Percentiles rank a stretch among this genome's conserved stretches.
Evolutionary conservation across 1,284 basidiomycete species (phyloP).

Genomic region (Papiliotrema flavescens): DNA sequence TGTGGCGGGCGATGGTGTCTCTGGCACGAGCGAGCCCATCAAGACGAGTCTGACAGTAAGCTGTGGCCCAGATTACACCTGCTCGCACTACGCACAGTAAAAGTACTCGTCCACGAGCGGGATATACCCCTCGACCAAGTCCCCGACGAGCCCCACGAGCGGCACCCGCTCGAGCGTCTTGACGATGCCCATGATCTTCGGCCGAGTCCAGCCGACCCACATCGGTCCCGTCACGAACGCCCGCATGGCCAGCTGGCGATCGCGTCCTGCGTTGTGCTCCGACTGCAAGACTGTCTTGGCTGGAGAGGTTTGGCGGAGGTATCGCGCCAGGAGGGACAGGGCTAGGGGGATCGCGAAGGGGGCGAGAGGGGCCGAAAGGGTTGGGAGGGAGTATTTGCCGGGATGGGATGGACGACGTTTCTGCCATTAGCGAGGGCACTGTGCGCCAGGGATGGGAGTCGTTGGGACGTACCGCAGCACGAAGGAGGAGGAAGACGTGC

Average conservation of each 20-base stretch:
- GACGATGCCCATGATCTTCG: slow-evolving; percentile 64
- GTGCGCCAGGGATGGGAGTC: neutral
- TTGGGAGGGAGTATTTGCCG: slow-evolving; percentile 30
- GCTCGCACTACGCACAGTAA: slow-evolving; percentile 65
- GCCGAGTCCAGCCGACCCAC: slow-evolving; percentile 83
- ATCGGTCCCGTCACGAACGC: slow-evolving; percentile 84
- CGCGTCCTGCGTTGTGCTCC: slow-evolving; percentile 72
- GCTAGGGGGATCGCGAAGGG: slow-evolving; percentile 38
- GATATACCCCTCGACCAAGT: slow-evolving; percentile 81
- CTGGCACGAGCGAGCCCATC: too few relatives aligned
- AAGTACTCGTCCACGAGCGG: slow-evolving; percentile 92
- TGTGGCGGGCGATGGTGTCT: too few relatives aligned
- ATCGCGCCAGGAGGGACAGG: slow-evolving; percentile 34
- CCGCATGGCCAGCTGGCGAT: slow-evolving; percentile 69
- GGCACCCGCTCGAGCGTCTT: slow-evolving; percentile 62
- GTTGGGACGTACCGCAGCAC: slow-evolving; percentile 20
- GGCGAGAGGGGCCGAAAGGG: slow-evolving; percentile 31
- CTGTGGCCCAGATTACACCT: neutral
- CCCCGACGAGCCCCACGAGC: slow-evolving; percentile 68
- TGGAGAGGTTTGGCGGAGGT: slow-evolving; percentile 24
- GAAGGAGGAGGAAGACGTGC: slow-evolving; percentile 56
- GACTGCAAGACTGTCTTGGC: slow-evolving; percentile 26
- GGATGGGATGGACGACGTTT: slow-evolving; percentile 10
- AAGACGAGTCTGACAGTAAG: slow-evolving; percentile 4
- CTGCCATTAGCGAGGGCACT: neutral